Conservation (phyloP, 2,329 filamentous ascomycete genomes). For the Zelopaecilomyces penicillatus region DNA sequence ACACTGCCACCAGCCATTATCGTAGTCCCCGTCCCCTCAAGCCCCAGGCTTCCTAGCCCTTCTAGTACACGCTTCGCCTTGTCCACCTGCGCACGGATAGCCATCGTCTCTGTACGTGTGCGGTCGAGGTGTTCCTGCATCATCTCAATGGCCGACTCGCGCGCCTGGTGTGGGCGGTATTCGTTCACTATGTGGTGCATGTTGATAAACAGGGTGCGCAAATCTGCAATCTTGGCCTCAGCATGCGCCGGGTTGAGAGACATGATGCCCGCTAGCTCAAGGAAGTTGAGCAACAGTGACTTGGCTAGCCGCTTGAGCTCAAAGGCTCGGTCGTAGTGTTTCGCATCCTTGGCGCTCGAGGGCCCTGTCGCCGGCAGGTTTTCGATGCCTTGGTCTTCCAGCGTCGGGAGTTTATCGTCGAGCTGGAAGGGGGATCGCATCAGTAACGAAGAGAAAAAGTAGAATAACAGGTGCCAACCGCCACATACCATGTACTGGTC, state of each 20-base stretch:
- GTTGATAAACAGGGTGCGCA: conserved; percentile 79
- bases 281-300: conserved; percentile 77
- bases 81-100: conserved; percentile 57
- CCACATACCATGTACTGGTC: conserved; percentile 47
- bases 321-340: conserved; percentile 54
- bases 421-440: conserved; percentile 28
- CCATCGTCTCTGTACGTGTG: conserved; percentile 64
- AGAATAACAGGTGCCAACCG: neutral
- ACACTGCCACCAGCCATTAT: neutral
- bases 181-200: conserved; percentile 90
- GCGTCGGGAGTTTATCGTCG: conserved; percentile 53
- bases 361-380: conserved; percentile 46
- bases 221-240: conserved; percentile 63
- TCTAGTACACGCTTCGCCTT: conserved; percentile 67
- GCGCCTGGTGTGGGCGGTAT: conserved; percentile 85
- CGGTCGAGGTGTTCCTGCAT: conserved; percentile 78
- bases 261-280: conserved; percentile 62
- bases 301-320: conserved; percentile 73
- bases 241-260: conserved; percentile 36
- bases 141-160: conserved; percentile 77
- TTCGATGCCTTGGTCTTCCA: conserved; percentile 62
- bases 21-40: conserved; percentile 10
- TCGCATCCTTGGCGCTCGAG: conserved; percentile 38
- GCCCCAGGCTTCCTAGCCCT: conserved; percentile 50
- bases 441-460: too few species aligned